Base-by-base conservation (phyloP, 2,329 filamentous ascomycete species). In the Ceratocystis colombiana region DNA sequence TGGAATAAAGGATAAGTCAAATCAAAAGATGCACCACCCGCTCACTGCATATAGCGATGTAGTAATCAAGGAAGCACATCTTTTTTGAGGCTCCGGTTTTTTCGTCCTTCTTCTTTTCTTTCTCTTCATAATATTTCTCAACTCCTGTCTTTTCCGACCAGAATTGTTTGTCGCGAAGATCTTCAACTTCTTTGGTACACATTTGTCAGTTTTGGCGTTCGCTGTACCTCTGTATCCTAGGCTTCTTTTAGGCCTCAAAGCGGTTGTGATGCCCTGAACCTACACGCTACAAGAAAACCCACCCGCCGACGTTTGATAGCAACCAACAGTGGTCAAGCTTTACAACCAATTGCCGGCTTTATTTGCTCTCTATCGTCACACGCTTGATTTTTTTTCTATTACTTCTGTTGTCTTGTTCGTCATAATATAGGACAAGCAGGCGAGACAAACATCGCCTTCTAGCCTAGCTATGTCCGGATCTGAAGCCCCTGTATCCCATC, bases 61-160 rank as follows among this genome's bases (percentile, higher is more conserved):
- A 37, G n/a, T 53, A 53, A 30, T 59, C 30, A 59, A 33, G 15
- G n/a, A 59, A 30, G 55, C 8, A n/a, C 15, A 59, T n/a, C n/a
- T 17, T 59, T 59, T 28, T 15, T 53, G 46, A 64, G 62, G 45
- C 62, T 64, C 62, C 46, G 62, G 46, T 64, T 64, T 64, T 64
- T 12, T 41, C 8, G 10, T 53, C 37, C 17, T 37, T 30, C n/a
- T 64, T 25, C 17, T 63, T 25, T 50, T 4, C 22, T 48, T 48
- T 28, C 25, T 53, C 48, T 53, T 53, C 12, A 15, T 2, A 25
- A 25, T 53, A 7, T 28, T 53, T 53, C 20, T 53, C 22, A 25
- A 10, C 4, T 53, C 1, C 10, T 15, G 25, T 53, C 8, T 53
- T 53, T 53, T 53, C 48, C 22, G 5, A 5, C 22, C 25, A 25